Percentiles rank a stretch among this genome's conserved stretches.
These are phyloP conservation scores for Populus tremula DNA, from an alignment of 345 rosid genomes.

Conservation along the genomic window DNA sequence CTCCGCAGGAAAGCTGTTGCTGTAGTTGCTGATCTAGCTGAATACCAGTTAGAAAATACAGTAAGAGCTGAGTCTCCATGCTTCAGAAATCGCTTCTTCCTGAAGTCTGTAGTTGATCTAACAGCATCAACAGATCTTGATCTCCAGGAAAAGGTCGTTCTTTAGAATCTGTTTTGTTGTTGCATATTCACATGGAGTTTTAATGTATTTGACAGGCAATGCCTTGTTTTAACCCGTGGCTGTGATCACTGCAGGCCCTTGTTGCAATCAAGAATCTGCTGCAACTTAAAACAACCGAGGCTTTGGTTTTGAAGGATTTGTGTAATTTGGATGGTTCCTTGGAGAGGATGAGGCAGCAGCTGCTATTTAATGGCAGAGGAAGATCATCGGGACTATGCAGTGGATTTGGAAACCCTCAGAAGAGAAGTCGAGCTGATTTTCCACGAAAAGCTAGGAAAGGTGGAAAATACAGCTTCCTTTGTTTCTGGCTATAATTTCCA, in stretches of 20 bases:
- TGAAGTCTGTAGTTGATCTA: constrained; percentile 79
- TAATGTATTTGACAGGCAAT: not conserved
- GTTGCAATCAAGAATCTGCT: constrained; percentile 68
- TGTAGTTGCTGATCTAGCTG: constrained; percentile 74
- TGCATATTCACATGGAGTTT: not conserved
- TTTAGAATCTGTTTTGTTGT: not conserved
- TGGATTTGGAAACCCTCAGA: constrained; percentile 65
- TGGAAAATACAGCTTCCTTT: constrained; percentile 23
- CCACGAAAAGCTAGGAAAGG: constrained; percentile 52
- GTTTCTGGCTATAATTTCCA: not conserved
- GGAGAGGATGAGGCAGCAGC: constrained; percentile 61
- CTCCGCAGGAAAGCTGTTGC: constrained; percentile 70
- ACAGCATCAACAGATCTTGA: constrained; percentile 62
- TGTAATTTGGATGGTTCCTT: constrained; percentile 66
- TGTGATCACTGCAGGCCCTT: constrained; percentile 57
- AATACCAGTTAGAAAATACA: constrained; percentile 49
- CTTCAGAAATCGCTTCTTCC: constrained; percentile 52
- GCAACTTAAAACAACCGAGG: constrained; percentile 57
- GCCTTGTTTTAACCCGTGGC: constrained; percentile 4
- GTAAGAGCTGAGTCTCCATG: constrained; percentile 45
- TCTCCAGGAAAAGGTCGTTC: constrained; percentile 82
- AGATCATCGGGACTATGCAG: constrained; percentile 56
- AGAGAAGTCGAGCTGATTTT: constrained; percentile 64
- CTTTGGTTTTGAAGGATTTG: constrained; percentile 58
- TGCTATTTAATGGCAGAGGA: constrained; percentile 59